Conservation (phyloP, 805 yeast species). For the Torulaspora maleeae region DNA sequence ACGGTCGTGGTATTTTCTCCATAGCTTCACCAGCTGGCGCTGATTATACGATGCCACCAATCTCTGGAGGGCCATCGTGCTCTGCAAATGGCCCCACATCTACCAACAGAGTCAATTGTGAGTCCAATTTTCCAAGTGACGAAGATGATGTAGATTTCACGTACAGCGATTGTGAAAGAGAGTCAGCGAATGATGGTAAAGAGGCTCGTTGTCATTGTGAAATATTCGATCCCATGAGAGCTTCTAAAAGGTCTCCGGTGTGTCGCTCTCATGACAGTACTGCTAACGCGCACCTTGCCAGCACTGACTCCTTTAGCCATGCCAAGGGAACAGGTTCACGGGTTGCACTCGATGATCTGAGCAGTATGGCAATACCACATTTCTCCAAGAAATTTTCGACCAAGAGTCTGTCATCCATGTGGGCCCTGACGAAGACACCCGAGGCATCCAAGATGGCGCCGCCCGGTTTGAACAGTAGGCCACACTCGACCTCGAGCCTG, state of each 20-base stretch:
- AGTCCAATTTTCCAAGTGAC: neutral
- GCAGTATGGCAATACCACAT: slow-evolving; percentile 17
- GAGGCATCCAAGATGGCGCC: neutral
- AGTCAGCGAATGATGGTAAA: neutral
- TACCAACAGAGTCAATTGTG: neutral
- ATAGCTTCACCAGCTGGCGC: slow-evolving; percentile 12
- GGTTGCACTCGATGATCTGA: slow-evolving; percentile 7
- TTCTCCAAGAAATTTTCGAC: slow-evolving; percentile 10
- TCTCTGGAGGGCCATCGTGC: neutral
- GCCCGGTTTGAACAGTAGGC: slow-evolving; percentile 5
- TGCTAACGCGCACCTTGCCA: neutral
- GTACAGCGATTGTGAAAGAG: slow-evolving; percentile 1
- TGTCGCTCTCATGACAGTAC: neutral
- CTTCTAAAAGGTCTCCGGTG: neutral
- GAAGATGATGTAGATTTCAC: neutral
- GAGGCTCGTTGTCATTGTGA: neutral
- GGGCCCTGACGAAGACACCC: neutral
- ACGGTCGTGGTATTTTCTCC: slow-evolving; percentile 9
- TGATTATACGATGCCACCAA: slow-evolving; percentile 4
- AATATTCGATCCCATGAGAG: neutral
- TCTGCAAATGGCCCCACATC: neutral
- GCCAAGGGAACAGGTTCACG: neutral
- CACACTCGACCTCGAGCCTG: slow-evolving; percentile 18
- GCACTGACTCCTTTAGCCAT: neutral
- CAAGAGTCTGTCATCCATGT: slow-evolving; percentile 1